Percentiles rank a stretch among this genome's conserved stretches.
Conservation (phyloP, 1,139 yeast species). For the Pichia sp. region DNA sequence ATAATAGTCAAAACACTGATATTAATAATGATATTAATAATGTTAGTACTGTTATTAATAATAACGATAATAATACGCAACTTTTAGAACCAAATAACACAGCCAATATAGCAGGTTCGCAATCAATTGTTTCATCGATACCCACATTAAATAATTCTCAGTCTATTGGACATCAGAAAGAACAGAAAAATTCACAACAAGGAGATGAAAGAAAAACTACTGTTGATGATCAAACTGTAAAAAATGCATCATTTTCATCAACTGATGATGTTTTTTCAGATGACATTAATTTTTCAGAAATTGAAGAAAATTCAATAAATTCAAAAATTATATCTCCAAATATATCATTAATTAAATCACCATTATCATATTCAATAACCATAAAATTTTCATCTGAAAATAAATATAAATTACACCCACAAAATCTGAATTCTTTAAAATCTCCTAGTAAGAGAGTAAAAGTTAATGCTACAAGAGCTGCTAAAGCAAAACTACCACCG, state of each 20-base stretch:
- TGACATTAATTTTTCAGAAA: constrained; percentile 7
- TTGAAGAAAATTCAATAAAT: constrained; percentile 2
- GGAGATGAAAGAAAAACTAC: background rate
- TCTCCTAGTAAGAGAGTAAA: background rate
- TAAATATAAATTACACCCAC: background rate
- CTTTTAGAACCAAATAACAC: no score
- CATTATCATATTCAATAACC: background rate
- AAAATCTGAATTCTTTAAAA: background rate
- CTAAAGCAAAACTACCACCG: background rate
- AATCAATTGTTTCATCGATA: no score
- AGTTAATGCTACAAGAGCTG: background rate
- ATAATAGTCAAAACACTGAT: background rate
- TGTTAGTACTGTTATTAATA: no score
- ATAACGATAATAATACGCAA: no score
- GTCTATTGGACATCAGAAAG: no score
- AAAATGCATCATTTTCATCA: background rate
- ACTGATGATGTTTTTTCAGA: constrained; percentile 4
- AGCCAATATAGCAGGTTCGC: no score
- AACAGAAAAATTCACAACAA: no score
- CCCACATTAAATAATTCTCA: no score
- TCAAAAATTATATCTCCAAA: background rate
- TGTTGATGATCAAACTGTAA: background rate
- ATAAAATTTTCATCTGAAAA: background rate
- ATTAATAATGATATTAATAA: background rate
- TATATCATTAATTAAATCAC: background rate